Evolutionary conservation across 2,329 filamentous ascomycete species (phyloP).

Genomic region (Mycosphaerella arachidis): DNA sequence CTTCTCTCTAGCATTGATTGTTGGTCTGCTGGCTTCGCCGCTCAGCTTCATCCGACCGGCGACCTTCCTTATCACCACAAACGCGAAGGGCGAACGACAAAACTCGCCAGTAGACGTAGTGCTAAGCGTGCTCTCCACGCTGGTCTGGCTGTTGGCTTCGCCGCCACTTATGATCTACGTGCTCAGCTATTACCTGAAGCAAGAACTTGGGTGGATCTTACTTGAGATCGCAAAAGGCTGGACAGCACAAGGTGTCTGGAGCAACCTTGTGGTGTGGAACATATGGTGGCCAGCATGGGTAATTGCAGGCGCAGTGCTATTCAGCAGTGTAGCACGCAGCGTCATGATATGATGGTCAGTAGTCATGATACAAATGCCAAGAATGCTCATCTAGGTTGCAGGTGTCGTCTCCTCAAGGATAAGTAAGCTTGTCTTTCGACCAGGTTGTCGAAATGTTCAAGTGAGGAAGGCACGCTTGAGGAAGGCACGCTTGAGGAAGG

Average conservation of each 20-base stretch:
- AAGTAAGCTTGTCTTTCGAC: not conserved
- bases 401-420: not conserved
- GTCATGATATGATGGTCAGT: not conserved
- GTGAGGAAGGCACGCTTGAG: slow-evolving; percentile 4
- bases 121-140: slow-evolving; percentile 5
- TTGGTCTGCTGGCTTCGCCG: slow-evolving; percentile 74
- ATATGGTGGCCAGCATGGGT: slow-evolving; percentile 35
- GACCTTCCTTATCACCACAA: not conserved
- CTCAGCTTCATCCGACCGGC: slow-evolving; percentile 63
- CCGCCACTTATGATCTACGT: slow-evolving; percentile 23
- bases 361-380: not conserved
- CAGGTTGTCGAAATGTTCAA: not conserved
- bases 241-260: slow-evolving; percentile 32
- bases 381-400: not conserved
- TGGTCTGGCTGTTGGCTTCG: slow-evolving; percentile 18
- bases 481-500: not conserved
- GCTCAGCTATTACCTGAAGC: slow-evolving; percentile 18
- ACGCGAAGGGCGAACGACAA: not conserved
- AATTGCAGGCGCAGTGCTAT: slow-evolving; percentile 23
- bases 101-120: slow-evolving; percentile 4
- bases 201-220: slow-evolving; percentile 21
- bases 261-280: slow-evolving; percentile 29
- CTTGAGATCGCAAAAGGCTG: slow-evolving; percentile 31
- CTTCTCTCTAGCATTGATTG: slow-evolving; percentile 81
- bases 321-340: slow-evolving; percentile 17